phyloP scores from a whole-genome alignment of 2,329 filamentous ascomycete genomes.

The Metarhizium brunneum region DNA sequence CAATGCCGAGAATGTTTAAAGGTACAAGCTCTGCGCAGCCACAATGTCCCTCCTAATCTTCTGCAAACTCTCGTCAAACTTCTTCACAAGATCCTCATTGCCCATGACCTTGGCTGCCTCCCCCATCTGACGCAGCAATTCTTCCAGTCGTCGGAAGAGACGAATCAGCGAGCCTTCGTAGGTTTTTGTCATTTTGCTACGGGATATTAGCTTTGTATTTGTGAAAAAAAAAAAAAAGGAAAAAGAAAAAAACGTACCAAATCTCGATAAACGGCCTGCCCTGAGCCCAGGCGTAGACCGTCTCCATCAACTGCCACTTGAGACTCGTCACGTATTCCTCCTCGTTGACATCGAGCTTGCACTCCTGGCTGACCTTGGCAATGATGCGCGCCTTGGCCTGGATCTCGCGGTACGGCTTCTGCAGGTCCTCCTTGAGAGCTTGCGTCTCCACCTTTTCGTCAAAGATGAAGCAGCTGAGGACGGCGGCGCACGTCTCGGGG shows the following conservation, averaged over 20 bases:
- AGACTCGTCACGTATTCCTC: slow-evolving; percentile 85
- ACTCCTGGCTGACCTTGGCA: slow-evolving; percentile 89
- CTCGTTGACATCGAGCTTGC: slow-evolving; percentile 88
- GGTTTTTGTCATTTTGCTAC: slow-evolving; percentile 95
- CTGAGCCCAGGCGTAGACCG: slow-evolving; percentile 84
- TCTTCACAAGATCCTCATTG: slow-evolving; percentile 82
- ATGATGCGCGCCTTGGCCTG: slow-evolving; percentile 79
- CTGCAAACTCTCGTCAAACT: slow-evolving; percentile 77
- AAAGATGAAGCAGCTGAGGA: slow-evolving; percentile 91
- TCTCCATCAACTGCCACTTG: slow-evolving; percentile 96
- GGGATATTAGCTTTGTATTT: not conserved
- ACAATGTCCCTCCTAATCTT: slow-evolving; percentile 93
- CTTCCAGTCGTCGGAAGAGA: slow-evolving; percentile 89
- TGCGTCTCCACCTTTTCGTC: slow-evolving; percentile 86
- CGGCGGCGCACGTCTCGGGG: slow-evolving; percentile 77
- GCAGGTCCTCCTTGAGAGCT: slow-evolving; percentile 71
- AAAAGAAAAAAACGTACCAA: slow-evolving; percentile 55
- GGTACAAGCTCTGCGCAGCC: slow-evolving; percentile 84
- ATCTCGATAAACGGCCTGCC: slow-evolving; percentile 87
- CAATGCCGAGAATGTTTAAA: slow-evolving; percentile 38
- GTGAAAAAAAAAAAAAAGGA: not conserved
- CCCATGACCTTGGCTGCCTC: slow-evolving; percentile 98
- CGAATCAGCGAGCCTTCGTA: slow-evolving; percentile 96
- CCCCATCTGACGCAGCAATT: slow-evolving; percentile 88
- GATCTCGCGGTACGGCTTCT: slow-evolving; percentile 78